Evolutionary conservation across 2,329 filamentous ascomycete genomes (phyloP).

Genomic region (Pseudogymnoascus sp.): DNA sequence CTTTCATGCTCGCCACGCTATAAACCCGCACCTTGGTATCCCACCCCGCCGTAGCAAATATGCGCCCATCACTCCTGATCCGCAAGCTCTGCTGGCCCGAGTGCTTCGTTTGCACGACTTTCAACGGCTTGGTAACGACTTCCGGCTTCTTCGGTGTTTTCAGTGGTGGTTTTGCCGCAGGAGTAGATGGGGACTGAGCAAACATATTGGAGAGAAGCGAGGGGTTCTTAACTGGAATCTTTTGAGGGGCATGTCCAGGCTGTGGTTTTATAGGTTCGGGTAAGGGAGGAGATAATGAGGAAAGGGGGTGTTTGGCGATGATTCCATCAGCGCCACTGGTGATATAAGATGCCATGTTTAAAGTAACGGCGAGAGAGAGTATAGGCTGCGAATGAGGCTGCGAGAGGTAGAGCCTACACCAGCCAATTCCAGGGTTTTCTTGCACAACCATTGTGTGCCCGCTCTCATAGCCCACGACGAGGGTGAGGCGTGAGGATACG

Average conservation of each 20-base stretch:
- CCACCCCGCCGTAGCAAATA: slow-evolving; percentile 92
- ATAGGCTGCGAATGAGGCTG: slow-evolving; percentile 73
- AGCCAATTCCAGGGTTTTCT: slow-evolving; percentile 29
- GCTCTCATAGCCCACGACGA: slow-evolving; percentile 79
- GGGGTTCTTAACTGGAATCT: not conserved
- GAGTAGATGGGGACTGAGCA: not conserved
- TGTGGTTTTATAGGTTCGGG: not conserved
- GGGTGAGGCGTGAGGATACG: slow-evolving; percentile 42
- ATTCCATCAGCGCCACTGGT: slow-evolving; percentile 78
- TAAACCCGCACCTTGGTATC: slow-evolving; percentile 78
- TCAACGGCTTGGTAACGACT: slow-evolving; percentile 39
- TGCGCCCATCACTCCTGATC: slow-evolving; percentile 70
- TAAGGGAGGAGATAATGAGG: slow-evolving; percentile 20
- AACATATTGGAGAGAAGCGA: not conserved
- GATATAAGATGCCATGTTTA: slow-evolving; percentile 50
- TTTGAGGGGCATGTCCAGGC: not conserved
- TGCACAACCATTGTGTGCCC: slow-evolving; percentile 62
- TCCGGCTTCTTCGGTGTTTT: slow-evolving; percentile 10
- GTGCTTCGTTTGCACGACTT: slow-evolving; percentile 70
- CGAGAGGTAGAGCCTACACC: slow-evolving; percentile 53
- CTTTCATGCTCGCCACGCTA: slow-evolving; percentile 69
- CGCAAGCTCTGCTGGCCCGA: slow-evolving; percentile 77
- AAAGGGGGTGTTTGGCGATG: slow-evolving; percentile 68
- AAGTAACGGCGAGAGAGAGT: slow-evolving; percentile 58
- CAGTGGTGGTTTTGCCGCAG: not conserved